A percentile compares a stretch with the other conserved stretches of the same genome.
phyloP scores from a whole-genome alignment of 2,329 filamentous ascomycete genomes.

The Hymenoscyphus fructigenus region DNA sequence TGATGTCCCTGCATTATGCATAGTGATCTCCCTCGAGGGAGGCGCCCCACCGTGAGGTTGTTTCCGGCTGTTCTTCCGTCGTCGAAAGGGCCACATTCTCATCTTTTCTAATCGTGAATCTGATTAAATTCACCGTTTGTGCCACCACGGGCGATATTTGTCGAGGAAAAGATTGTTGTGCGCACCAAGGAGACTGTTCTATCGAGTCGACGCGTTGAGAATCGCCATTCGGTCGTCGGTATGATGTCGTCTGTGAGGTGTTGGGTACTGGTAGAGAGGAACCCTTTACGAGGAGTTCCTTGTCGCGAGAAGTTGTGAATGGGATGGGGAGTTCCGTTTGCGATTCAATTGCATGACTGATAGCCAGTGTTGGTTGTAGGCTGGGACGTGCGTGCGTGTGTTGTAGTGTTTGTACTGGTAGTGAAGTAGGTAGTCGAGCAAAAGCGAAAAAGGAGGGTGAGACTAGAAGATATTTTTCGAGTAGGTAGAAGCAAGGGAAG shows the following conservation, averaged over 20 bases:
- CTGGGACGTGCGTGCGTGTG: neutral
- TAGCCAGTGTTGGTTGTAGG: neutral
- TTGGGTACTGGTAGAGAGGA: conserved; percentile 1
- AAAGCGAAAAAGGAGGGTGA: neutral
- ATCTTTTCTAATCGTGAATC: conserved; percentile 49
- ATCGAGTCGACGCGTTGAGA: conserved; percentile 20
- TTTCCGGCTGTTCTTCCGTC: conserved; percentile 64
- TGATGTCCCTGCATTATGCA: conserved; percentile 36
- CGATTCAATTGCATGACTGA: neutral
- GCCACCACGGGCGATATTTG: conserved; percentile 15
- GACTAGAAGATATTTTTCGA: neutral
- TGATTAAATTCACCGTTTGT: conserved; percentile 41
- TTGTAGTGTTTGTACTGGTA: neutral
- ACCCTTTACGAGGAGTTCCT: conserved; percentile 23
- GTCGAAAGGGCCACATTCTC: conserved; percentile 75
- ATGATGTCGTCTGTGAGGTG: conserved; percentile 6
- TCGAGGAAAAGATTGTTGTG: conserved; percentile 7
- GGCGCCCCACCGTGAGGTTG: conserved; percentile 52
- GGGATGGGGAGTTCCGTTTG: neutral
- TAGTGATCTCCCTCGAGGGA: conserved; percentile 52
- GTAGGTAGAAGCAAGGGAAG: neutral
- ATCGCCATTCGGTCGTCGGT: conserved; percentile 25
- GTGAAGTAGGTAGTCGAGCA: neutral
- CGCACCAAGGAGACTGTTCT: conserved; percentile 17
- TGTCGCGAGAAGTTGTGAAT: conserved; percentile 14